phyloP scores from a whole-genome alignment of 83 land plant genomes.

The Thuja plicata region DNA sequence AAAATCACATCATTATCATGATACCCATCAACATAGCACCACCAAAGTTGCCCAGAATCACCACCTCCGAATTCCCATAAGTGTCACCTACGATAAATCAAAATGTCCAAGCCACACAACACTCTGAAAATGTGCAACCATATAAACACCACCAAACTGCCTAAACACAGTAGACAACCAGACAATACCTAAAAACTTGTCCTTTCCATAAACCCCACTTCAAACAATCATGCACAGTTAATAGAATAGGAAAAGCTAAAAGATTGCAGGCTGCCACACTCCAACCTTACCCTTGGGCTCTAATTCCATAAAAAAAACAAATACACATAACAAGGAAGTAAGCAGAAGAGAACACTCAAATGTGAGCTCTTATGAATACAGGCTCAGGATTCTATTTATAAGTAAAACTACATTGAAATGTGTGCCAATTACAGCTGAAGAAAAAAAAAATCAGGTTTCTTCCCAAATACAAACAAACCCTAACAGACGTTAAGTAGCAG shows the following conservation, averaged over 20 bases:
- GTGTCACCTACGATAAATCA: not conserved
- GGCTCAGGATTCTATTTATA: too few relatives aligned
- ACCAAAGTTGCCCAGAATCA: not conserved
- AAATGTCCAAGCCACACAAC: not conserved
- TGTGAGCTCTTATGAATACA: too few relatives aligned
- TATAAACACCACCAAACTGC: not conserved
- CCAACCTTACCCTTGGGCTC: too few relatives aligned
- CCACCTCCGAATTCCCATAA: not conserved
- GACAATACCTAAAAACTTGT: not conserved
- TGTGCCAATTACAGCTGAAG: too few relatives aligned
- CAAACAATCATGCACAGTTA: too few relatives aligned
- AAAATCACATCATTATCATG: not conserved
- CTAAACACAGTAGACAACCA: not conserved
- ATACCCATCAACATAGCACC: not conserved
- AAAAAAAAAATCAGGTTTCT: not conserved
- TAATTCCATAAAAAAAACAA: too few relatives aligned
- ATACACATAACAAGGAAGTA: too few relatives aligned
- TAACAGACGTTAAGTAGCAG: not conserved
- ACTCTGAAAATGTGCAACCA: not conserved
- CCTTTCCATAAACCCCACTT: not conserved
- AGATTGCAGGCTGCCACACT: too few relatives aligned
- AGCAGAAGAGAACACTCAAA: too few relatives aligned
- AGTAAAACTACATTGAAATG: too few relatives aligned
- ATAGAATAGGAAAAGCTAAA: too few relatives aligned
- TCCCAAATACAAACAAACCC: not conserved